Evolutionary conservation across 345 rosid species (phyloP).

Genomic region (Citrus unshiu): DNA sequence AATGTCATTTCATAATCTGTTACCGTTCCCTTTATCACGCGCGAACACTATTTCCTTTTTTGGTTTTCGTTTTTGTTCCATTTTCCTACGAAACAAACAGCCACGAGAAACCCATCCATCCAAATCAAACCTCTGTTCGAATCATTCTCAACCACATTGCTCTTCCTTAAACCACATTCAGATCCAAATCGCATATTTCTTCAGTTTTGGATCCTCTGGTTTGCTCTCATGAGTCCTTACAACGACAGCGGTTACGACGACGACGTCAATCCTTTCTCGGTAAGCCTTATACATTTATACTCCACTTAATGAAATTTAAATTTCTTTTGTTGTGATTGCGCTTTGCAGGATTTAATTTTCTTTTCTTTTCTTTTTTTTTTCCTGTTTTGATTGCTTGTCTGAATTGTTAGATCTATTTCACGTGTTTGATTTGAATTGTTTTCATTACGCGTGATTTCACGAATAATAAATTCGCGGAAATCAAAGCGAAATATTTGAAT

Average conservation of each 20-base stretch:
- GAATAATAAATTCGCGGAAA: not conserved
- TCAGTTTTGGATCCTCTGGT: conserved; percentile 7
- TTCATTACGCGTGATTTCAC: not conserved
- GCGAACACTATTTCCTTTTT: not conserved
- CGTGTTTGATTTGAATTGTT: conserved; percentile 9
- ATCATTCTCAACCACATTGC: not conserved
- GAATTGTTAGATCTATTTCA: conserved; percentile 16
- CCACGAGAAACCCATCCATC: not conserved
- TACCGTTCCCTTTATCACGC: not conserved
- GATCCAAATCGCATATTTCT: not conserved
- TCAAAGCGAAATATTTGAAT: not conserved
- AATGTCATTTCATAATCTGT: not conserved
- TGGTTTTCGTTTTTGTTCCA: not conserved
- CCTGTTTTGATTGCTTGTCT: not conserved
- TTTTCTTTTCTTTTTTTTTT: not conserved
- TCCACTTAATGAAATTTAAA: not conserved
- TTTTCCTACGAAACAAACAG: conserved; percentile 21
- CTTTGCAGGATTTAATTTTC: not conserved
- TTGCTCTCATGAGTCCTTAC: conserved; percentile 58
- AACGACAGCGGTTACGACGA: conserved; percentile 83
- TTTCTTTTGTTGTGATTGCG: not conserved
- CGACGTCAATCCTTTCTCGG: conserved; percentile 91
- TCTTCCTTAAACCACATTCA: not conserved
- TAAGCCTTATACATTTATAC: conserved; percentile 22
- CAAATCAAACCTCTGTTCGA: not conserved